phyloP scores from a whole-genome alignment of 1,284 basidiomycete species.

The Ustilago sp. region DNA sequence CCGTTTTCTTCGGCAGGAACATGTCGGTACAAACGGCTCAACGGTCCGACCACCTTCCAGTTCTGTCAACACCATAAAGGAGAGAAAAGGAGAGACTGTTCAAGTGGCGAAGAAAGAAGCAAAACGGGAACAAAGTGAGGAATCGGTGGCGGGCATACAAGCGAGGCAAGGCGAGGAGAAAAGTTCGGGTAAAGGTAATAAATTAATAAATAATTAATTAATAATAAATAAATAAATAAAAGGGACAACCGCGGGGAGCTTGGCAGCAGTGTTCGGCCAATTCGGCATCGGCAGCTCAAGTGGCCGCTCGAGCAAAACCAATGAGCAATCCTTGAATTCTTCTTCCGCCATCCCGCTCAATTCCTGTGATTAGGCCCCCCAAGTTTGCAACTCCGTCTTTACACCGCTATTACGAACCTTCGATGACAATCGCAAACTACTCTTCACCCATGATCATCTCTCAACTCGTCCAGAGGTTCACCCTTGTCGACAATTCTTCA shows the following conservation, averaged over 20 bases:
- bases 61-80: not conserved
- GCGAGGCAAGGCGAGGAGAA: not conserved
- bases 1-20: not conserved
- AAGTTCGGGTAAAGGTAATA: not conserved
- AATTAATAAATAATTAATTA: no score
- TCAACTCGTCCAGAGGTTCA: no score
- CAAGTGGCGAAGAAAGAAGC: not conserved
- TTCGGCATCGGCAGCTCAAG: not conserved
- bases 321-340: not conserved
- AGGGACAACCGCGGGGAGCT: not conserved
- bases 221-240: no score
- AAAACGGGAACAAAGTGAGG: not conserved
- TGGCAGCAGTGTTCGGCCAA: not conserved
- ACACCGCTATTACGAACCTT: not conserved
- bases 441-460: no score
- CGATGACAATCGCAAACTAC: not conserved
- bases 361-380: not conserved
- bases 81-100: conserved; percentile 1
- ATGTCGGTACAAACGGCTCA: not conserved
- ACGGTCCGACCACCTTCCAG: not conserved
- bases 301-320: not conserved
- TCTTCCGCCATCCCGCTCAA: not conserved
- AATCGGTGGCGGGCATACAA: not conserved
- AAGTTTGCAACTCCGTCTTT: not conserved
- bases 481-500: no score